phyloP scores from a whole-genome alignment of 495 filamentous ascomycete genomes.

The Paragyromitra xinjiangensis region DNA sequence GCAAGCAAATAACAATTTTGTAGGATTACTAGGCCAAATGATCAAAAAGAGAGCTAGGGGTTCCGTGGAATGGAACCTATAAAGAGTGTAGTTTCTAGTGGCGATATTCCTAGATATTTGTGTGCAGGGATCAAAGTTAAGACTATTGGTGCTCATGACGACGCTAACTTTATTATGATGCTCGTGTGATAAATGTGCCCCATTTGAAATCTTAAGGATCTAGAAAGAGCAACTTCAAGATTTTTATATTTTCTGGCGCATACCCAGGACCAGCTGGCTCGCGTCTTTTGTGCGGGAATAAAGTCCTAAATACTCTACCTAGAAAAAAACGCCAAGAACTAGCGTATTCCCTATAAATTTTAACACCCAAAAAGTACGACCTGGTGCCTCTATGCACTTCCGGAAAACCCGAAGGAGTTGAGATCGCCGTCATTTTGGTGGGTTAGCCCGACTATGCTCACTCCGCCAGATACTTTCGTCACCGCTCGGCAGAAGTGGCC shows the following conservation, averaged over 20 bases:
- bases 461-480: slow-evolving; percentile 33
- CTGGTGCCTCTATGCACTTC: not conserved
- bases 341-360: not conserved
- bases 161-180: not conserved
- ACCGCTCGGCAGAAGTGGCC: slow-evolving; percentile 5
- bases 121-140: not conserved
- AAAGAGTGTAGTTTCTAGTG: not conserved
- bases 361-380: not conserved
- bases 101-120: not conserved
- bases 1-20: no score
- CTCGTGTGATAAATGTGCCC: not conserved
- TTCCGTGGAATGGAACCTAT: not conserved
- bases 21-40: no score
- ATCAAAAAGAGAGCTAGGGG: not conserved
- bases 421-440: not conserved
- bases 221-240: not conserved
- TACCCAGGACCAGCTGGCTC: not conserved
- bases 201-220: not conserved
- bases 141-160: not conserved
- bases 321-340: not conserved
- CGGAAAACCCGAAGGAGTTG: not conserved
- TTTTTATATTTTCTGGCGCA: not conserved
- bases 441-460: slow-evolving; percentile 26
- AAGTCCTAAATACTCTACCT: not conserved
- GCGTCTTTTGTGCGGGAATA: not conserved